A percentile compares a stretch with the other conserved stretches of the same genome.
Evolutionary conservation across 768 basidiomycete species (phyloP).

Genomic region (Kwoniella europaea): DNA sequence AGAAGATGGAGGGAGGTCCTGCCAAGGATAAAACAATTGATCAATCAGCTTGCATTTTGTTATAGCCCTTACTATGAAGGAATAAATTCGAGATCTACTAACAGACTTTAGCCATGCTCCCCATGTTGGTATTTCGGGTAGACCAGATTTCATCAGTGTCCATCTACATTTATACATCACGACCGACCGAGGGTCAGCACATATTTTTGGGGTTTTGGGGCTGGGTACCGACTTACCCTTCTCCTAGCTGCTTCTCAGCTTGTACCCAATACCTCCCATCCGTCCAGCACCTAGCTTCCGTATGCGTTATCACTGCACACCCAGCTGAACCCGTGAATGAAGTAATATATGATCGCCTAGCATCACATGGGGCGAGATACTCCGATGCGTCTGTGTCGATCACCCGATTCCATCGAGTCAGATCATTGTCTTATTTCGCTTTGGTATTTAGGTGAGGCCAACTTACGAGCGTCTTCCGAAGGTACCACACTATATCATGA

Average conservation of each 20-base stretch:
- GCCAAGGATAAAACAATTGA: not conserved
- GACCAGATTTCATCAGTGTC: constrained; percentile 89
- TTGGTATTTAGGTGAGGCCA: not conserved
- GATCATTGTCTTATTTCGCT: not conserved
- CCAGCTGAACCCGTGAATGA: constrained; percentile 95
- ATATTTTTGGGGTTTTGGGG: constrained; percentile 34
- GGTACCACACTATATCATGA: constrained; percentile 68
- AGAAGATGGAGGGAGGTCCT: constrained; percentile 23
- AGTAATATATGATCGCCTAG: constrained; percentile 83
- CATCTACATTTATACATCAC: no score
- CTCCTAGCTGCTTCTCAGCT: constrained; percentile 76
- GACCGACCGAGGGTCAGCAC: no score
- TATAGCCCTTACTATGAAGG: no score
- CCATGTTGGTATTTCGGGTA: constrained; percentile 65
- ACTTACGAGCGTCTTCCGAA: constrained; percentile 89
- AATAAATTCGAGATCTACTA: not conserved
- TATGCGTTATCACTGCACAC: constrained; percentile 75
- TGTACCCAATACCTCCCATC: constrained; percentile 96
- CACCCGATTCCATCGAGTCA: not conserved
- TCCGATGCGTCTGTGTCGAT: constrained; percentile 75
- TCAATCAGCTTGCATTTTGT: not conserved
- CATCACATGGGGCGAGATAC: constrained; percentile 82
- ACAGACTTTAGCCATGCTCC: constrained; percentile 37
- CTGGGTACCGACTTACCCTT: constrained; percentile 65
- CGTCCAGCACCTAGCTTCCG: constrained; percentile 82